These are phyloP conservation scores for Cerrena zonata DNA, from an alignment of 1,284 basidiomycete species.

Conservation along the genomic window DNA sequence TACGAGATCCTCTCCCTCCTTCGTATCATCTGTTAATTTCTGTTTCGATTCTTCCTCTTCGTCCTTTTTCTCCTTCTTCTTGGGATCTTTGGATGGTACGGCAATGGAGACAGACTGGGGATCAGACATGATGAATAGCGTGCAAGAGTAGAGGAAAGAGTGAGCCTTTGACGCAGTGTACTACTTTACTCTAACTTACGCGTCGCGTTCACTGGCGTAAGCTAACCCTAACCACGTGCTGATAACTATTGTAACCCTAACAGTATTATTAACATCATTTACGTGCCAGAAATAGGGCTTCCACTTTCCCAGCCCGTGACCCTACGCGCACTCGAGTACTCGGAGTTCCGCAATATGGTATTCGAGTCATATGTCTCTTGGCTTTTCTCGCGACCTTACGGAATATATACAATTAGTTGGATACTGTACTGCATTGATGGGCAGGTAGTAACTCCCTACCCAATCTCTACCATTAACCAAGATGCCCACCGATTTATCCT, in stretches of 20 bases:
- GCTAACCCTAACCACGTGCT: conserved; percentile 1
- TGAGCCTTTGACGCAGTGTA: background rate
- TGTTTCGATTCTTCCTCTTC: conserved; percentile 44
- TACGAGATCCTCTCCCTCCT: conserved; percentile 81
- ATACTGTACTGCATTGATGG: too few relatives aligned
- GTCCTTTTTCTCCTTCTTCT: conserved; percentile 57
- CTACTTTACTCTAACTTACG: conserved; percentile 8
- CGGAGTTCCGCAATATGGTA: too few relatives aligned
- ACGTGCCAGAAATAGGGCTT: background rate
- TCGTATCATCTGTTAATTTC: conserved; percentile 47
- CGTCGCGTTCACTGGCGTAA: conserved; percentile 11
- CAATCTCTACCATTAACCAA: too few relatives aligned
- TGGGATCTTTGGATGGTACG: conserved; percentile 67
- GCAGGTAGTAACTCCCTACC: too few relatives aligned
- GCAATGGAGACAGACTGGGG: conserved; percentile 49
- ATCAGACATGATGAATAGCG: conserved; percentile 44
- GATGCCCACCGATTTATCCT: conserved; percentile 5
- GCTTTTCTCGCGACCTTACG: too few relatives aligned
- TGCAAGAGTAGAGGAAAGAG: background rate
- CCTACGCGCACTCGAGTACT: background rate
- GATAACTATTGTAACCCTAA: background rate
- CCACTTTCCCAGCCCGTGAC: background rate
- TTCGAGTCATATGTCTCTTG: too few relatives aligned
- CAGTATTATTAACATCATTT: background rate
- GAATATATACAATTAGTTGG: too few relatives aligned